Base-by-base conservation (phyloP, 1,284 basidiomycete genomes). In the Ganoderma resinaceum region DNA sequence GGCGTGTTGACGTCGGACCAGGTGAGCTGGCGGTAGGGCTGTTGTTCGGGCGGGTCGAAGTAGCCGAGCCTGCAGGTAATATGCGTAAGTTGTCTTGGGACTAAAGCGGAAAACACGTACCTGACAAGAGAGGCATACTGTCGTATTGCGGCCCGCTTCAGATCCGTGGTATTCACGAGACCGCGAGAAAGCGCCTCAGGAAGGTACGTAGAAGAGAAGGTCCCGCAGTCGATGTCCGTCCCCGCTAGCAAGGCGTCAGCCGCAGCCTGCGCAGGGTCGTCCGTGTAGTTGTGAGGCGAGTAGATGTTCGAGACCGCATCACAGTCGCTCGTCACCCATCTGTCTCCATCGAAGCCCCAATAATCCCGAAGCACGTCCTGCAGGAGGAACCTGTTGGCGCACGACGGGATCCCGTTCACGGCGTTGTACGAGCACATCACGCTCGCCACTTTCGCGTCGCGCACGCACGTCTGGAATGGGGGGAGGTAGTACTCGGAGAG, bases 381-480 rank as follows among this genome's bases (percentile, higher is more conserved):
- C 46, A 89, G 78, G 40, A 89, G 78, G 74, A 83, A 89, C 3
- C 81, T 79, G 73, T 81, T 83, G 16, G 86, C 86, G 72, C 87
- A 89, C 0, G 84, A 80, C 9, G 87, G 87, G 40, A 89, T 76
- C 1, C 87, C 87, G 69, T 89, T 88, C 23, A 89, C 86, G 14
- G 86, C 83, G 70, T 89, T 89, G 73, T 89, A 89, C 67, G 83
- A 85, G 80, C 87, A 89, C 87, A 89, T 89, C 43, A 87, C 80
- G 37, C 84, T 84, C 1, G 81, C 85, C 55, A 86, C 87, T 71
- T 86, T 85, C 20, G 87, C 87, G 72, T 89, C 87, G 59, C 87
- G 81, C 29, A 87, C 86, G 73, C 87, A 88, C 62, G 79, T 82
- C 75, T 87, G 85, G 83, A 88, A 89, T 11, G 85, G 76, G 0